These are phyloP conservation scores for Aureobasidium sp. DNA, from an alignment of 2,329 filamentous ascomycete genomes.

Conservation along the genomic window DNA sequence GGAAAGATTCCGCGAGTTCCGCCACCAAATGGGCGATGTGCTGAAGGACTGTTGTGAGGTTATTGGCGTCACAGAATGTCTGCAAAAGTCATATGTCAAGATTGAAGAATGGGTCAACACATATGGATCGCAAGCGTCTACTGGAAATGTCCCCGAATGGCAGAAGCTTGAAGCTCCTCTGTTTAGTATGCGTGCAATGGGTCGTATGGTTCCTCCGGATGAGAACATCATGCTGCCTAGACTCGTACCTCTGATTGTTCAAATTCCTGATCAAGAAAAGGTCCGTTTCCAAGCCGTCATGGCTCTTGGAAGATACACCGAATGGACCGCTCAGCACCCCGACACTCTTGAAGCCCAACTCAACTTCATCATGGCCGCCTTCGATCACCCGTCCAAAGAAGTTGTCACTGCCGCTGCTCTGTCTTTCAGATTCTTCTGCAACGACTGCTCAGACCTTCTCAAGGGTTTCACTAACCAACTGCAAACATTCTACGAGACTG, in stretches of 20 bases:
- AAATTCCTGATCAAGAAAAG: conserved; percentile 94
- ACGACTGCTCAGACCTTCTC: conserved; percentile 82
- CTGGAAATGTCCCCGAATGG: conserved; percentile 80
- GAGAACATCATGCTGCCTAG: conserved; percentile 82
- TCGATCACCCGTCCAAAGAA: conserved; percentile 80
- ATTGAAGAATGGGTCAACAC: conserved; percentile 85
- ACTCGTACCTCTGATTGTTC: conserved; percentile 86
- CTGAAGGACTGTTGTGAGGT: conserved; percentile 96
- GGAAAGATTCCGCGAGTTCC: conserved; percentile 93
- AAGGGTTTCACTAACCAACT: conserved; percentile 77
- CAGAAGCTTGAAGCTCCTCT: conserved; percentile 91
- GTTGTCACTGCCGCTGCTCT: conserved; percentile 87
- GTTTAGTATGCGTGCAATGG: conserved; percentile 93
- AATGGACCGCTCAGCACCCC: conserved; percentile 92
- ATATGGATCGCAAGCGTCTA: conserved; percentile 68
- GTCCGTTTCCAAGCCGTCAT: conserved; percentile 98
- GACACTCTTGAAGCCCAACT: conserved; percentile 89
- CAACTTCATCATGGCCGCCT: conserved; percentile 90
- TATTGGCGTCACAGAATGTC: conserved; percentile 84
- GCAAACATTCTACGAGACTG: conserved; percentile 85
- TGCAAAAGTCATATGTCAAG: conserved; percentile 77
- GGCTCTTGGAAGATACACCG: conserved; percentile 92
- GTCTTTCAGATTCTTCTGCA: conserved; percentile 95
- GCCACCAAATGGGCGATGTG: conserved; percentile 95
- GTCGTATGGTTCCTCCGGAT: conserved; percentile 86